Percentiles rank a stretch among this genome's conserved stretches.
Conservation (phyloP, 805 yeast species). For the Cyberlindnera mrakii region DNA sequence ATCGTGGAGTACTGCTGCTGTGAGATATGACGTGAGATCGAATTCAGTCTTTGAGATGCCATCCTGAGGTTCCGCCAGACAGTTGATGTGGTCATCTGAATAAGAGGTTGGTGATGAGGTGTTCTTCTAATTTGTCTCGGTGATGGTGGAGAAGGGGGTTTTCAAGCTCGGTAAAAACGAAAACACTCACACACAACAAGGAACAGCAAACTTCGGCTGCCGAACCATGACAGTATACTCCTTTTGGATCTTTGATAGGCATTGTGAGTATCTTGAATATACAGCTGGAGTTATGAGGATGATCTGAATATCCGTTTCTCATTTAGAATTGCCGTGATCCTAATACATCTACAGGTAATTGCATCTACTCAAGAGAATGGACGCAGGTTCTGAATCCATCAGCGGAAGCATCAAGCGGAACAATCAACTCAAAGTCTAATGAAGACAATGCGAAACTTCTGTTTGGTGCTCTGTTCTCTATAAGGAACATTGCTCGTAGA, state of each 20-base stretch:
- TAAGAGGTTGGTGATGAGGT: too few relatives aligned
- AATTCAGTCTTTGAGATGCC: neutral
- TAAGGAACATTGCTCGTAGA: conserved; percentile 68
- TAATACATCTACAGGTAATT: conserved; percentile 38
- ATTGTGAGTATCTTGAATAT: conserved; percentile 42
- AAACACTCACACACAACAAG: too few relatives aligned
- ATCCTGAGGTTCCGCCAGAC: neutral
- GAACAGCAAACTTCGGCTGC: too few relatives aligned
- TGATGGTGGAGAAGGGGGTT: too few relatives aligned
- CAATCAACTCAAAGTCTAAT: conserved; percentile 47
- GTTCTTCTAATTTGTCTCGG: too few relatives aligned
- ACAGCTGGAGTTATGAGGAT: too few relatives aligned
- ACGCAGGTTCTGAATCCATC: conserved; percentile 24
- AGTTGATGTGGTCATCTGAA: too few relatives aligned
- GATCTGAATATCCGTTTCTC: neutral
- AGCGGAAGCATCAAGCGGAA: conserved; percentile 24
- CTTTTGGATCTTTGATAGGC: conserved; percentile 87
- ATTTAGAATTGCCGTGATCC: neutral
- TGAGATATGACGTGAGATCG: neutral
- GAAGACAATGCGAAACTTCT: conserved; percentile 74
- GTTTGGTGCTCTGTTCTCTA: conserved; percentile 79
- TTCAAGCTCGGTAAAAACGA: too few relatives aligned
- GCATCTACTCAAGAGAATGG: conserved; percentile 80
- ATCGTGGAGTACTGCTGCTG: conserved; percentile 60
- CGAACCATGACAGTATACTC: conserved; percentile 62